Conservation (phyloP, 257 asterid species). For the Solanum okadae region DNA sequence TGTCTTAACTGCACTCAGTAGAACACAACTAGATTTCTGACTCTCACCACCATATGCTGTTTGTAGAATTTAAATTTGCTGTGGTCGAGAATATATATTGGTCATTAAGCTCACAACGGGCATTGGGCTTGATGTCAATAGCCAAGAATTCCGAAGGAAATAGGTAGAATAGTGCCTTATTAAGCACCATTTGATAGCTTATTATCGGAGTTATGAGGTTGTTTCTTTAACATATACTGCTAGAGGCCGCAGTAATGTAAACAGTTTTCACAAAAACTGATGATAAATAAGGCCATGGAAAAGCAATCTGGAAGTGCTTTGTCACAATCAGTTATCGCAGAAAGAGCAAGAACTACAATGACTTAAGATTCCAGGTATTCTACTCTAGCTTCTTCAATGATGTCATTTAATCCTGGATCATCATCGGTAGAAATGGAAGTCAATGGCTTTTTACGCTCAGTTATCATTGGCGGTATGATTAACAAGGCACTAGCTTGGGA, state of each 20-base stretch:
- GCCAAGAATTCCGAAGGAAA: neutral
- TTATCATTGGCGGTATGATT: constrained; percentile 59
- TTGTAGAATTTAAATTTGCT: neutral
- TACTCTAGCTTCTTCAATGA: neutral
- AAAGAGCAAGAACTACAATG: constrained; percentile 59
- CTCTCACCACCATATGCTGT: neutral
- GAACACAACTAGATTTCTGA: neutral
- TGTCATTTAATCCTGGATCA: neutral
- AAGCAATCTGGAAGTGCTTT: neutral
- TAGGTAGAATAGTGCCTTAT: neutral
- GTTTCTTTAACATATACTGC: neutral
- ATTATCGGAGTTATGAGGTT: neutral
- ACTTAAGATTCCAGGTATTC: constrained; percentile 78
- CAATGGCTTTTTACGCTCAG: constrained; percentile 29
- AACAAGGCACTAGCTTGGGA: constrained; percentile 78
- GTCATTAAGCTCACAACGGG: neutral
- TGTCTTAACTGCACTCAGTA: neutral
- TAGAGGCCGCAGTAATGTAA: neutral
- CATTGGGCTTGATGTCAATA: neutral
- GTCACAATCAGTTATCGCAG: neutral
- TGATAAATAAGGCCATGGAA: neutral
- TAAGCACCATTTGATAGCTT: neutral
- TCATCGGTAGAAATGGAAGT: constrained; percentile 1
- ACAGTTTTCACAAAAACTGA: neutral
- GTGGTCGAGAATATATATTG: neutral